Evolutionary conservation across 345 rosid species (phyloP), one percentile per base, ranked within the genome.

Genomic region (Clarkia xantiana): DNA sequence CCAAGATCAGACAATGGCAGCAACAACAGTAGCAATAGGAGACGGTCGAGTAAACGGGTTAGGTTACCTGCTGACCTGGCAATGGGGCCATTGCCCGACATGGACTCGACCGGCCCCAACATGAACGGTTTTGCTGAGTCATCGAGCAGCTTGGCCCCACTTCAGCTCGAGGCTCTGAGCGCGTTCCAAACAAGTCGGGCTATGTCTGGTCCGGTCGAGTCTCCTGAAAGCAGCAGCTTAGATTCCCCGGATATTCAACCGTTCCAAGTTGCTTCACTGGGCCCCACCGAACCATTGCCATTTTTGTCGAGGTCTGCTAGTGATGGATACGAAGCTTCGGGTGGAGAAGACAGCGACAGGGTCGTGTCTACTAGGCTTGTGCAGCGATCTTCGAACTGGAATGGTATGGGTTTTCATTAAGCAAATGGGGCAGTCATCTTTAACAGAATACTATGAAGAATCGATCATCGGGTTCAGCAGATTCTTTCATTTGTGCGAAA

Each of bases 141-240:
- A 46, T 80, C 96, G 10, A 68, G 74, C 14, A 84, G 81, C 65
- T 64, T 86, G 52, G 93, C 79, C 17, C 97, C 97, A 40, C 98
- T 91, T 54, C 98, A 84, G 76, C 75, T 75, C 8, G 98, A 86
- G 68, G 98, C 98, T 34, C 65, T 82, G 51, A 86, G 90, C 41
- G 94, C 98, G 20, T 91, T 91, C 79, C 93, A 91, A 61, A 80
- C 96, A 43, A 86, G 95, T 67, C 66, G 68, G 23, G 78, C 93
- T 59, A 84, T 86, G 94, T 84, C 94, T 16, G 76, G 83, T 51
- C 78, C 85, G 0, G 79, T 65, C 47, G 86, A 82, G 20, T 91
- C 98, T 47, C 94, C 98, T 9, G 98, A 86, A 59, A 91, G 98
- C 77, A 91, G 98, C 77, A 91, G 98, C 68, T 63, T 84, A 60